Evolutionary conservation across 345 rosid species (phyloP).

Genomic region (Camelina neglecta): DNA sequence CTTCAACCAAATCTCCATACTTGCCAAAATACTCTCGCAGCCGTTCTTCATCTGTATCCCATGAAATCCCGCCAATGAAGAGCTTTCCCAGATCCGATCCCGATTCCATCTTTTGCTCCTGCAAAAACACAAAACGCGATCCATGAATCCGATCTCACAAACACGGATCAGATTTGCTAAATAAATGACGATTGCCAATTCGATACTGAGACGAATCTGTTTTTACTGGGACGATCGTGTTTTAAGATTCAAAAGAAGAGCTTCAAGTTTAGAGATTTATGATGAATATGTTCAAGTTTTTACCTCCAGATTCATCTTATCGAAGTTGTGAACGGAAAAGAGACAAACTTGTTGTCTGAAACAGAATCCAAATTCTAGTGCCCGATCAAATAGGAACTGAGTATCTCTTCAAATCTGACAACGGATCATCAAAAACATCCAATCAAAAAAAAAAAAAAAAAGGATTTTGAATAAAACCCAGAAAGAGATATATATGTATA

Average conservation of each 20-base stretch:
- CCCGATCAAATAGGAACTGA: slow-evolving; percentile 54
- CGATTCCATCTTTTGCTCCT: slow-evolving; percentile 80
- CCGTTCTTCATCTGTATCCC: slow-evolving; percentile 97
- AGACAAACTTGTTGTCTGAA: slow-evolving; percentile 48
- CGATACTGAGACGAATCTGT: slow-evolving; percentile 6
- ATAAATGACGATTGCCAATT: slow-evolving; percentile 24
- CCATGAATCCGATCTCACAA: slow-evolving; percentile 46
- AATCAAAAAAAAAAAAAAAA: slow-evolving; percentile 30
- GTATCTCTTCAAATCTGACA: slow-evolving; percentile 61
- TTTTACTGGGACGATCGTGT: slow-evolving; percentile 13
- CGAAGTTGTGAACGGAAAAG: slow-evolving; percentile 26
- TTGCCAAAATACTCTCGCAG: slow-evolving; percentile 81
- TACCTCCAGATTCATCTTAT: slow-evolving; percentile 8
- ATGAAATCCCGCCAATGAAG: slow-evolving; percentile 98
- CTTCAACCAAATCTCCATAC: slow-evolving; percentile 90
- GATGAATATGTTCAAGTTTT: slow-evolving; percentile 13
- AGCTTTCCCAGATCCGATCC: slow-evolving; percentile 93
- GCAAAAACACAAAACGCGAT: slow-evolving; percentile 47
- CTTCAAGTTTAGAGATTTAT: slow-evolving; percentile 37
- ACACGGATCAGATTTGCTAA: slow-evolving; percentile 18
- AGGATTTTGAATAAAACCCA: background rate
- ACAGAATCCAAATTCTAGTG: slow-evolving; percentile 62
- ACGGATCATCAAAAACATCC: slow-evolving; percentile 54
- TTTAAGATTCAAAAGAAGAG: slow-evolving; percentile 24
- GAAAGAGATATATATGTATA: slow-evolving; percentile 3